These are phyloP conservation scores for Bonia amplexicaulis DNA, from an alignment of 176 grass and related monocot genomes.

Conservation along the genomic window DNA sequence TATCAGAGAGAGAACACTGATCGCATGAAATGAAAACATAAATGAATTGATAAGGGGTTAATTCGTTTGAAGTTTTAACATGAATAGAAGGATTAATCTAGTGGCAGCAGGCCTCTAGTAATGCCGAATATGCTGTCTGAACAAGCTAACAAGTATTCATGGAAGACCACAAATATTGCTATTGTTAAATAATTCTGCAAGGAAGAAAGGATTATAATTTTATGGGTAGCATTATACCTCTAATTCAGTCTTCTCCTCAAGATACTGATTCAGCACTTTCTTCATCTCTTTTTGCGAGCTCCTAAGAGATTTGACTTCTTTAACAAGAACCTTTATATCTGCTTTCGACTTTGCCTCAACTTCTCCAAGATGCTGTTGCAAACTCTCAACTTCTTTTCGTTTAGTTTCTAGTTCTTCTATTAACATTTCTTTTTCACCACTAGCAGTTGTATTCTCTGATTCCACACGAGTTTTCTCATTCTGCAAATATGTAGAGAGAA, in stretches of 20 bases:
- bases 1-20: neutral
- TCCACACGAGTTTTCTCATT: constrained; percentile 66
- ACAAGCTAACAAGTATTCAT: constrained; percentile 13
- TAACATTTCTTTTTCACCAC: constrained; percentile 66
- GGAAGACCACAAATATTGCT: neutral
- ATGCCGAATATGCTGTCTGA: constrained; percentile 19
- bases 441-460: constrained; percentile 54
- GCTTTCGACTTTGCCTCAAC: constrained; percentile 84
- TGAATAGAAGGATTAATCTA: neutral
- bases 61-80: constrained; percentile 6
- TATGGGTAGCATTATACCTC: constrained; percentile 47
- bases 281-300: constrained; percentile 87
- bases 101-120: constrained; percentile 2
- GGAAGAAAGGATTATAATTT: neutral
- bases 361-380: constrained; percentile 65
- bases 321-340: constrained; percentile 91
- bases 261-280: constrained; percentile 57
- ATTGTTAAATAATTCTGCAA: neutral
- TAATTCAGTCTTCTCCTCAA: constrained; percentile 83
- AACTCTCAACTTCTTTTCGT: constrained; percentile 60
- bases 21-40: neutral
- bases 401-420: constrained; percentile 66
- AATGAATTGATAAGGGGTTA: neutral
- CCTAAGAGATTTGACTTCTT: constrained; percentile 90
- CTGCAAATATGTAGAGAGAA: constrained; percentile 34